A percentile compares a stretch with the other conserved stretches of the same genome.
These are phyloP conservation scores for Verbena officinalis DNA, from an alignment of 257 asterid genomes.

Conservation along the genomic window DNA sequence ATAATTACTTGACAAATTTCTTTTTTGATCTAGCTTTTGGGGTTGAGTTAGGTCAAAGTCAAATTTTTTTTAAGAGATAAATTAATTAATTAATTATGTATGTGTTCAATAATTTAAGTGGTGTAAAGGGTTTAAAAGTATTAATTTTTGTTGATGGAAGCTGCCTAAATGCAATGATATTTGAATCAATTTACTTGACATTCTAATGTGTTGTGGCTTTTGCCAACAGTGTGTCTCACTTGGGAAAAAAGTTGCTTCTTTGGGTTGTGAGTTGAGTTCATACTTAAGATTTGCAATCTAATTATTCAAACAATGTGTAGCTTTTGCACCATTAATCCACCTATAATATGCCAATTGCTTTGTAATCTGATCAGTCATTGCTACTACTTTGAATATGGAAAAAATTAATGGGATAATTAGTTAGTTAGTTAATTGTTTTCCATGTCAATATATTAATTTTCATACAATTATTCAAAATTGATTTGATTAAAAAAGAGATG, in stretches of 20 bases:
- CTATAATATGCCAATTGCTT: background rate
- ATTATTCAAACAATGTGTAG: no score
- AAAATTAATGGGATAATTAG: constrained; percentile 6
- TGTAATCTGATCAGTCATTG: background rate
- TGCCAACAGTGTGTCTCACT: constrained; percentile 37
- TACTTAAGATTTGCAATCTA: no score
- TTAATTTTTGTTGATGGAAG: background rate
- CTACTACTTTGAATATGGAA: background rate
- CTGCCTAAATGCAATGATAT: constrained; percentile 31
- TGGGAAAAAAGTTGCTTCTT: constrained; percentile 25
- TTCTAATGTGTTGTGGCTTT: constrained; percentile 34
- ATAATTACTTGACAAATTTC: no score
- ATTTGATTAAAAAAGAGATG: background rate
- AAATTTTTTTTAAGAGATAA: background rate
- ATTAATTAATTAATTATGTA: constrained; percentile 1
- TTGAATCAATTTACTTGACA: no score
- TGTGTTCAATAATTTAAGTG: constrained; percentile 9
- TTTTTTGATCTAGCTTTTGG: no score
- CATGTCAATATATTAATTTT: background rate
- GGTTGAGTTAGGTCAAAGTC: background rate
- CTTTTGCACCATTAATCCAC: constrained; percentile 19
- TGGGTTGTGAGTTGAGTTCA: constrained; percentile 43
- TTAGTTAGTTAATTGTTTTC: background rate
- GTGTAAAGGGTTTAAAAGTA: constrained; percentile 5
- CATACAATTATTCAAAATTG: background rate